phyloP scores from a whole-genome alignment of 2,329 filamentous ascomycete species.

The Aureobasidium namibiae region DNA sequence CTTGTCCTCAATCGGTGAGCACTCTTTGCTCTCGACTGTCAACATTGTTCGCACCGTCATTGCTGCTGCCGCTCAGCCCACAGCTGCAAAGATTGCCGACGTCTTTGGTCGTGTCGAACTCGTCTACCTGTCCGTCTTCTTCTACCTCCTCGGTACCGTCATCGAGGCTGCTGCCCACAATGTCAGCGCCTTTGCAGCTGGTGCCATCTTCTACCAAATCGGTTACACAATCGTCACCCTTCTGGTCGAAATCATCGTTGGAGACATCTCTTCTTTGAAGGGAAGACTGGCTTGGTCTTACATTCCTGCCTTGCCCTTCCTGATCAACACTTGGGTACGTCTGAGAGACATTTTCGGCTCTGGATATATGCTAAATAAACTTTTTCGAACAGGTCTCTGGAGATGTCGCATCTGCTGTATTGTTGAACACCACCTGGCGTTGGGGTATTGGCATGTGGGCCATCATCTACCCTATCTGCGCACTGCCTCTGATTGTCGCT shows the following conservation, averaged over 20 bases:
- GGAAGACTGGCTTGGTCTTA: constrained; percentile 58
- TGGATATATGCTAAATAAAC: neutral
- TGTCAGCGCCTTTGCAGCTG: constrained; percentile 47
- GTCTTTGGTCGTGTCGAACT: constrained; percentile 53
- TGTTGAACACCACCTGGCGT: constrained; percentile 44
- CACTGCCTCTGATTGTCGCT: constrained; percentile 49
- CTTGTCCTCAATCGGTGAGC: constrained; percentile 42
- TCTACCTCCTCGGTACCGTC: constrained; percentile 49
- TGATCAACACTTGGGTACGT: constrained; percentile 51
- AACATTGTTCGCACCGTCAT: constrained; percentile 52
- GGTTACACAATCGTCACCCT: constrained; percentile 56
- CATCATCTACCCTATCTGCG: constrained; percentile 54
- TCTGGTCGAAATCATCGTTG: constrained; percentile 56
- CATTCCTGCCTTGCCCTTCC: constrained; percentile 50
- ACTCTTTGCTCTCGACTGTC: constrained; percentile 52
- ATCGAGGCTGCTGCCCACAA: constrained; percentile 46
- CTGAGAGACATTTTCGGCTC: neutral
- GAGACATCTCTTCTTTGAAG: constrained; percentile 55
- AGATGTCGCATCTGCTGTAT: constrained; percentile 44
- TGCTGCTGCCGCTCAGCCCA: constrained; percentile 46
- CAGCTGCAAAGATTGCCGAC: constrained; percentile 53
- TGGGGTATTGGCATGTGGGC: constrained; percentile 63
- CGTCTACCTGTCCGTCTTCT: constrained; percentile 46
- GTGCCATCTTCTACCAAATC: constrained; percentile 53
- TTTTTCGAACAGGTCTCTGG: constrained; percentile 38